A percentile compares a stretch with the other conserved stretches of the same genome.
Evolutionary conservation across 257 asterid species (phyloP).

Genomic region (Rehmannia glutinosa): DNA sequence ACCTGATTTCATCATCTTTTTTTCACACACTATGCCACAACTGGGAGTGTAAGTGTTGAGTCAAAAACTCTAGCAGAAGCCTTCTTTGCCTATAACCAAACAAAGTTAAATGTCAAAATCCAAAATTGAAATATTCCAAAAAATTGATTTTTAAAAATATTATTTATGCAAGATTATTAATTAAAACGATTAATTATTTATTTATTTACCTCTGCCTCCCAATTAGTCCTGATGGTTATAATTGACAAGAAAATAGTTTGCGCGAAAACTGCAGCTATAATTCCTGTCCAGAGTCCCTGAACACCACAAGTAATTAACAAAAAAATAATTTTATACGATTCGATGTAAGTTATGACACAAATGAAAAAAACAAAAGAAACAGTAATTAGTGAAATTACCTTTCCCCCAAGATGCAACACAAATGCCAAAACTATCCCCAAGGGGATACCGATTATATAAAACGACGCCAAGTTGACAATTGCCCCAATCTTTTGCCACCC

Average conservation of each 20-base stretch:
- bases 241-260: conserved; percentile 51
- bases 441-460: conserved; percentile 63
- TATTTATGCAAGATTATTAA: too few species aligned
- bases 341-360: neutral
- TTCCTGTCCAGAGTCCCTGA: conserved; percentile 69
- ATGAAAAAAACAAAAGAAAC: too few species aligned
- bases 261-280: conserved; percentile 47
- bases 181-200: too few species aligned
- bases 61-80: conserved; percentile 45
- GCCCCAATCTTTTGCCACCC: conserved; percentile 87
- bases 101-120: neutral
- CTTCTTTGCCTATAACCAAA: conserved; percentile 40
- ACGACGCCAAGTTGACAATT: conserved; percentile 51
- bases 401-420: conserved; percentile 54
- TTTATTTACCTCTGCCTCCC: conserved; percentile 74
- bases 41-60: conserved; percentile 32
- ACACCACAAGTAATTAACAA: neutral
- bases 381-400: conserved; percentile 30
- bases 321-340: neutral
- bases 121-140: too few species aligned
- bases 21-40: conserved; percentile 14
- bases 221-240: conserved; percentile 43
- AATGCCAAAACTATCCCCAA: conserved; percentile 48
- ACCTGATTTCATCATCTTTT: neutral
- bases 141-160: too few species aligned